These are phyloP conservation scores for Aspergillus wentii DNA, from an alignment of 495 filamentous ascomycete species.

Conservation along the genomic window DNA sequence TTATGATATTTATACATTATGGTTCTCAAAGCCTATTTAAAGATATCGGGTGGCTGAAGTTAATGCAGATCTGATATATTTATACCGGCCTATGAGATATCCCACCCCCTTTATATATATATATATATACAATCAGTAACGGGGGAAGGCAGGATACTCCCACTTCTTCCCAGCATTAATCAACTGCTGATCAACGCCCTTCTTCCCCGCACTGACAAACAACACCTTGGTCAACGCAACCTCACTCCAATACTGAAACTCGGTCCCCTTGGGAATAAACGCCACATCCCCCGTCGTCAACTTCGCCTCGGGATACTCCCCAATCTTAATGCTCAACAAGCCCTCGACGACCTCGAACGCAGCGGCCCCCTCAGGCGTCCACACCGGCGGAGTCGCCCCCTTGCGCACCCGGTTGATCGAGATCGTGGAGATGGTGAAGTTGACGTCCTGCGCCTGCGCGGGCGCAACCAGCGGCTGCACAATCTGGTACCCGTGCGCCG, in stretches of 20 bases:
- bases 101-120: no score
- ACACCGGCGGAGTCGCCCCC: slow-evolving; percentile 13
- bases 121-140: slow-evolving; percentile 4
- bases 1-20: no score
- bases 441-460: slow-evolving; percentile 24
- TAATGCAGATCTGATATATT: no score
- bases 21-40: no score
- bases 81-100: no score
- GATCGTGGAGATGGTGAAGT: slow-evolving; percentile 35
- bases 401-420: slow-evolving; percentile 16
- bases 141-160: slow-evolving; percentile 21
- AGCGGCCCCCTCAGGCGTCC: slow-evolving; percentile 16
- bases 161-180: slow-evolving; percentile 17
- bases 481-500: slow-evolving; percentile 32
- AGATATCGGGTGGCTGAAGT: no score
- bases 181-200: slow-evolving; percentile 28
- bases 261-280: slow-evolving; percentile 25
- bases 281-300: slow-evolving; percentile 33
- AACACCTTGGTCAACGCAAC: slow-evolving; percentile 34
- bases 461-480: slow-evolving; percentile 35
- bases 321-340: slow-evolving; percentile 24
- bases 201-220: slow-evolving; percentile 27
- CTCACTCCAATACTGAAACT: slow-evolving; percentile 28
- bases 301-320: slow-evolving; percentile 21
- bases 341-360: slow-evolving; percentile 42